These are phyloP conservation scores for Fusarium transvaalense DNA, from an alignment of 2,329 filamentous ascomycete genomes.

Conservation along the genomic window DNA sequence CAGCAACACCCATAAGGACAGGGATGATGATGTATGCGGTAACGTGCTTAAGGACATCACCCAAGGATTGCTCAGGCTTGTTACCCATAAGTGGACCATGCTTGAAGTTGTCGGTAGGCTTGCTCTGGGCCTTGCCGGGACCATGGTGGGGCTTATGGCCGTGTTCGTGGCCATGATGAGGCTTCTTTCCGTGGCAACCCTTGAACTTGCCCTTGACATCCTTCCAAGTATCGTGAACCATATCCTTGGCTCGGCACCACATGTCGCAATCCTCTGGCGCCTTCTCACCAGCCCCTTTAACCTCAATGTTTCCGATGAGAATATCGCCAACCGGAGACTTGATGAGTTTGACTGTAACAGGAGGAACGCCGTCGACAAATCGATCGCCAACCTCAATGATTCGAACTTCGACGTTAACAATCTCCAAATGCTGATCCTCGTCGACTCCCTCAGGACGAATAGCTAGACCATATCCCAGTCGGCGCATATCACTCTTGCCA, in stretches of 20 bases:
- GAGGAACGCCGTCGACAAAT: constrained; percentile 66
- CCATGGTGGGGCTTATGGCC: constrained; percentile 26
- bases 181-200: constrained; percentile 47
- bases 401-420: constrained; percentile 67
- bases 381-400: constrained; percentile 70
- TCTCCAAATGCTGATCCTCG: constrained; percentile 63
- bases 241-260: constrained; percentile 63
- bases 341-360: constrained; percentile 71
- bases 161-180: constrained; percentile 14
- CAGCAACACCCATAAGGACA: constrained; percentile 75
- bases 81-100: constrained; percentile 27
- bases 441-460: constrained; percentile 60
- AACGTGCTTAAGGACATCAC: constrained; percentile 66
- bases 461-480: constrained; percentile 64
- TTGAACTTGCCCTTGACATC: constrained; percentile 46
- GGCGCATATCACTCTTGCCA: constrained; percentile 53
- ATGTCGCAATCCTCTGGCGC: constrained; percentile 57
- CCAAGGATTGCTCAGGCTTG: constrained; percentile 55
- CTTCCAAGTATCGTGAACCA: constrained; percentile 48
- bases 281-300: constrained; percentile 48
- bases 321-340: constrained; percentile 68
- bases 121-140: constrained; percentile 39
- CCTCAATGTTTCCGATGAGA: constrained; percentile 64
- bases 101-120: constrained; percentile 41
- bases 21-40: constrained; percentile 75